Evolutionary conservation across 805 yeast genomes (phyloP), one percentile per base, ranked within the genome.

Genomic region (Wickerhamiella spandovensis): DNA sequence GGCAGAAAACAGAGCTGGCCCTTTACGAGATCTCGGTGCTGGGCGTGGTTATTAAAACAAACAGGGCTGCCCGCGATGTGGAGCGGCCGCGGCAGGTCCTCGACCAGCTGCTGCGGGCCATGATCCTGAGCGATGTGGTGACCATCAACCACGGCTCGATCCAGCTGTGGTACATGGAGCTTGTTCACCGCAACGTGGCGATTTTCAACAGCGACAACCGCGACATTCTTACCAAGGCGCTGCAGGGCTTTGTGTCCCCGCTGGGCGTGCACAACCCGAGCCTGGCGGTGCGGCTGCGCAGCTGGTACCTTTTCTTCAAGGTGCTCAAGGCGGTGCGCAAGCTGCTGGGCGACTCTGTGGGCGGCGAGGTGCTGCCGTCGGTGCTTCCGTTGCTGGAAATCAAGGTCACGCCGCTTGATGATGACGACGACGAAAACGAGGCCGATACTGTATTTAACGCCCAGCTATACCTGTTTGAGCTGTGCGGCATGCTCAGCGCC

Each of bases 271-370:
- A 86, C 64, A 86, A 82, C 66, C 71, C 73, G 5, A 72, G 75
- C 56, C 82, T 76, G 51, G 82, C 79, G 54, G 96, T 89, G 3
- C 79, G 88, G 59, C 72, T 78, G 50, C 79, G 97, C 64, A 75
- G 94, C 42, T 92, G 97, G 96, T 90, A 86, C 64, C 70, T 89
- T 55, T 86, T 90, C 58, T 81, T 81, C 60, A 76, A 95, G 63
- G 84, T 89, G 60, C 74, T 88, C 53, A 86, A 83, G 62, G 70
- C 82, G 45, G 81, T 90, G 1, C 82, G 80, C 61, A 87, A 88
- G 37, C 68, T 75, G 46, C 67, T 80, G 41, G 74, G 80, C 28
- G 28, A 50, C 5, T 43, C 48, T 39, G 51, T 71, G 77, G 59
- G 81, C 41, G 78, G 75, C 54, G 72, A 84, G 32, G 73, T 89